Conservation (phyloP, 2,329 filamentous ascomycete genomes). For the Aureobasidium sp. region DNA sequence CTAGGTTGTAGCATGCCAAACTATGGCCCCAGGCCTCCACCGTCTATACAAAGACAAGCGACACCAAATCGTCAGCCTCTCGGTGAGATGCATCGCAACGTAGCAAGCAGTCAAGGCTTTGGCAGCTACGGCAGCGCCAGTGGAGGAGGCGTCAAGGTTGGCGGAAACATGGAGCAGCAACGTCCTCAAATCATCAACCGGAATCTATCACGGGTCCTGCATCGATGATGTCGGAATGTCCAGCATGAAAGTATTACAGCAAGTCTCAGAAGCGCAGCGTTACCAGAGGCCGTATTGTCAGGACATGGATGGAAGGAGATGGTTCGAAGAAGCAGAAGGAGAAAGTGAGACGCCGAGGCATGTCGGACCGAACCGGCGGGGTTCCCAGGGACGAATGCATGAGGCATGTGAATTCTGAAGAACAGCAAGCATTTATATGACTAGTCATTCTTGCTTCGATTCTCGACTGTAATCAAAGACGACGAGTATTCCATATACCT, state of each 20-base stretch:
- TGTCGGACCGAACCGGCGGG: not conserved
- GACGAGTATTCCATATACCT: no score
- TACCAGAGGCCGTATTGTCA: no score
- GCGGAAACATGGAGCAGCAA: conserved; percentile 21
- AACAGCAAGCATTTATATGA: not conserved
- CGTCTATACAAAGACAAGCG: conserved; percentile 24
- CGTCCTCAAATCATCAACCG: not conserved
- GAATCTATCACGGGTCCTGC: not conserved
- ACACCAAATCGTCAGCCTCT: conserved; percentile 30
- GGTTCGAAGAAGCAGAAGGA: not conserved
- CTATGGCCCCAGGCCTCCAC: conserved; percentile 16
- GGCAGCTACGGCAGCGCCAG: conserved; percentile 25
- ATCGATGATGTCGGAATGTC: not conserved
- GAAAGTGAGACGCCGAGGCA: not conserved
- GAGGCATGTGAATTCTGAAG: conserved; percentile 4
- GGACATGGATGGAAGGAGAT: not conserved
- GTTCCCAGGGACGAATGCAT: not conserved
- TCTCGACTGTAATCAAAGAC: not conserved
- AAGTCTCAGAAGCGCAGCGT: not conserved
- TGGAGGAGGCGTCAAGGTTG: conserved; percentile 24
- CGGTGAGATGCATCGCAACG: conserved; percentile 22
- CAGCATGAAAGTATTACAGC: not conserved
- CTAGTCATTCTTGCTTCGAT: not conserved
- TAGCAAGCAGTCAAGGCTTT: conserved; percentile 18
- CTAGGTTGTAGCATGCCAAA: conserved; percentile 20